Base-by-base conservation (phyloP, 805 yeast genomes). In the Brettanomyces sp. region DNA sequence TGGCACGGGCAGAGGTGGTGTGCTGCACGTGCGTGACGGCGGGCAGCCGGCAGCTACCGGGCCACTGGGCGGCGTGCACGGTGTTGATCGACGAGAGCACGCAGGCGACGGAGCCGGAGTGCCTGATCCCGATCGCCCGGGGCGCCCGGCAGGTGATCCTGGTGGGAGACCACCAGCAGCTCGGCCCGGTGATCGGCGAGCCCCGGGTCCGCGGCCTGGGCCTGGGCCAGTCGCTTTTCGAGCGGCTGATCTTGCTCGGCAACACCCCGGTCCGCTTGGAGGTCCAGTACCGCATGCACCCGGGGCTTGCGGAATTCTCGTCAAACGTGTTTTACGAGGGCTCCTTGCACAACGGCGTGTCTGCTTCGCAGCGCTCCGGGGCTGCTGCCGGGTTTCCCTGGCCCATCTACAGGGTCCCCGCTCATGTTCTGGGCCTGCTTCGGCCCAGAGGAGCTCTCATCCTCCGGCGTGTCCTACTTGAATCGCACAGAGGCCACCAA, bases 251-350 rank as follows among this genome's bases (percentile, higher is more conserved):
- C 35, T 69, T 81, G 12, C 72, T 88, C 49, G 95, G 95, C 3
- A 90, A 87, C 58, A 74, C 77, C 8, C 97, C 97, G 8, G 79
- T 87, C 50, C 68, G 96, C 52, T 72, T 90, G 45, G 95, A 87
- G 54, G 95, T 89, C 33, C 98, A 90, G 63, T 90, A 90, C 65
- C 82, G 98, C 67, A 90, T 90, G 97, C 84, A 90, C 58, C 97
- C 97, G 7, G 73, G 81, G 50, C 65, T 90, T 45, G 78, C 91
- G 52, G 95, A 87, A 56, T 90, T 88, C 59, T 83, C 96, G 25
- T 80, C 91, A 54, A 87, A 88, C 60, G 82, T 85, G 85, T 90
- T 88, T 57, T 90, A 90, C 62, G 96, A 90, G 55, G 97, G 97
- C 30, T 74, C 84, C 39, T 73, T 90, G 54, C 96, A 89, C 62